These are phyloP conservation scores for Xylaria sp. DNA, from an alignment of 2,329 filamentous ascomycete genomes.

Conservation along the genomic window DNA sequence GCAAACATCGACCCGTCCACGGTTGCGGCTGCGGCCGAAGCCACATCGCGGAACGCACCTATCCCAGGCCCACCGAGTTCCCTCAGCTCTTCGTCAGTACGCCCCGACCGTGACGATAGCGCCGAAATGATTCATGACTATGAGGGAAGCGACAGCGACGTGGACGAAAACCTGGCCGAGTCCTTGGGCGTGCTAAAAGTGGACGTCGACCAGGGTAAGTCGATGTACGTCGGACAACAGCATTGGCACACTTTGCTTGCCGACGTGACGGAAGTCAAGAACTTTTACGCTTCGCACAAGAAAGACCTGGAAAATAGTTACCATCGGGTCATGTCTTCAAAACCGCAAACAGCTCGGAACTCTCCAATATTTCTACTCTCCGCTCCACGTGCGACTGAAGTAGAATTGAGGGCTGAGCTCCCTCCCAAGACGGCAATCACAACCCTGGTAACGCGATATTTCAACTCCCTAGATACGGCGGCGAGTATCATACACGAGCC, in stretches of 20 bases:
- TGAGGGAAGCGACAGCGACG: conserved; percentile 61
- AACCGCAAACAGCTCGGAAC: conserved; percentile 52
- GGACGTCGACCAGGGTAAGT: conserved; percentile 69
- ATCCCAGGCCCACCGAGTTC: conserved; percentile 34
- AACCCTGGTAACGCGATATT: conserved; percentile 80
- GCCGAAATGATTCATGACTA: conserved; percentile 45
- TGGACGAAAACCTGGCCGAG: conserved; percentile 62
- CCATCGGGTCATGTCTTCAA: conserved; percentile 66
- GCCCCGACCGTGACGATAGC: conserved; percentile 54
- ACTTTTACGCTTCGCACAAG: conserved; percentile 79
- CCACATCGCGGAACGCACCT: conserved; percentile 26
- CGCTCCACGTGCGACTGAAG: conserved; percentile 62
- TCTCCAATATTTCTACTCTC: conserved; percentile 77
- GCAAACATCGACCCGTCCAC: conserved; percentile 42
- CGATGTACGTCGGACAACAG: conserved; percentile 74
- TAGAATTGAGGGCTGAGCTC: conserved; percentile 72
- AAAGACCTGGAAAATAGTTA: conserved; percentile 82
- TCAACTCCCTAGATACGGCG: conserved; percentile 72
- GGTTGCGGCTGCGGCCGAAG: conserved; percentile 32
- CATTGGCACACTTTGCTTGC: conserved; percentile 77
- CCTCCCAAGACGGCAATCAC: conserved; percentile 80
- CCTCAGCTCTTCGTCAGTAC: conserved; percentile 42
- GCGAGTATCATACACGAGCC: conserved; percentile 75
- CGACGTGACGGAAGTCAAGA: conserved; percentile 89
- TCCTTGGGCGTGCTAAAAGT: conserved; percentile 81